Percentiles rank a stretch among this genome's conserved stretches.
phyloP scores from a whole-genome alignment of 2,329 filamentous ascomycete species.

The Podosphaera leucotricha region DNA sequence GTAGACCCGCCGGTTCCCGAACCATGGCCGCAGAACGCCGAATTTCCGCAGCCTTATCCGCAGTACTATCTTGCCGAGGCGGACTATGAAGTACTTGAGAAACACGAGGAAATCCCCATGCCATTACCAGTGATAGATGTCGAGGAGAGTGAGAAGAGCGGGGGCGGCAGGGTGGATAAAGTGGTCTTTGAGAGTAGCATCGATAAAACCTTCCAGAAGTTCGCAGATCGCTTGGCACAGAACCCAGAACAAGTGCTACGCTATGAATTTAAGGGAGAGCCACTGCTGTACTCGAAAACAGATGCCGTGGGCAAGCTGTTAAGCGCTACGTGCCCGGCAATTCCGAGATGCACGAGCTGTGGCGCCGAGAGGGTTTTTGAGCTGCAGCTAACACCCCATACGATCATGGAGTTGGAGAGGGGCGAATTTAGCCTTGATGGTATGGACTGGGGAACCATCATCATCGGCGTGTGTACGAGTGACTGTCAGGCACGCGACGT shows the following conservation, averaged over 20 bases:
- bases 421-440: constrained; percentile 48
- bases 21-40: constrained; percentile 49
- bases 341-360: constrained; percentile 60
- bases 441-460: constrained; percentile 95
- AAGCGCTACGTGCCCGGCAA: constrained; percentile 14
- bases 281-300: constrained; percentile 57
- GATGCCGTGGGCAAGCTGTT: constrained; percentile 52
- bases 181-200: constrained; percentile 50
- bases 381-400: constrained; percentile 74
- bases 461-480: constrained; percentile 60
- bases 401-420: constrained; percentile 69
- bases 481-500: constrained; percentile 47
- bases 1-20: constrained; percentile 19
- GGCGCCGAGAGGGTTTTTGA: constrained; percentile 61
- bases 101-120: constrained; percentile 25
- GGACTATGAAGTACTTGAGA: constrained; percentile 69
- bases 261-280: constrained; percentile 51
- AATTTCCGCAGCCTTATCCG: constrained; percentile 49
- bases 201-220: constrained; percentile 57
- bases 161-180: constrained; percentile 29
- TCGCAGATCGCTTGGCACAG: constrained; percentile 53
- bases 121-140: constrained; percentile 23
- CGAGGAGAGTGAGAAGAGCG: constrained; percentile 19
- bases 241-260: constrained; percentile 66
- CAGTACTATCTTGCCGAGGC: constrained; percentile 62